Conservation (phyloP, 306 rosid genomes). For the Glycyrrhiza uralensis region DNA sequence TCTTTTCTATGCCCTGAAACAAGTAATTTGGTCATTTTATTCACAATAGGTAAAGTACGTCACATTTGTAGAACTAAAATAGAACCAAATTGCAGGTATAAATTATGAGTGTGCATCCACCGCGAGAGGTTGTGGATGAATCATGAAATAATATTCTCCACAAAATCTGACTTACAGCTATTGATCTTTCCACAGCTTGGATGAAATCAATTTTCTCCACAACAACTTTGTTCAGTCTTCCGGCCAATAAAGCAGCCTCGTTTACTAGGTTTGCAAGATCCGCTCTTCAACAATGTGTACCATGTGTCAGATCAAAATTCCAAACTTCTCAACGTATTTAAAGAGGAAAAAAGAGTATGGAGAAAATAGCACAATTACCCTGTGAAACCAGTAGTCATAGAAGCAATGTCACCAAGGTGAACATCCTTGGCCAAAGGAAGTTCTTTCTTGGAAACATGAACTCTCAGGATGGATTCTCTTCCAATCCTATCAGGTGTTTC, state of each 20-base stretch:
- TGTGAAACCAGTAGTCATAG: conserved; percentile 98
- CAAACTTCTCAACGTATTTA: conserved; percentile 6
- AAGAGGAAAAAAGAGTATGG: neutral
- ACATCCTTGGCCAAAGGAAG: conserved; percentile 87
- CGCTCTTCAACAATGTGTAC: conserved; percentile 61
- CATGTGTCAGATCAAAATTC: conserved; percentile 16
- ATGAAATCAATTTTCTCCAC: conserved; percentile 91
- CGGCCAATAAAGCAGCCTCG: conserved; percentile 98
- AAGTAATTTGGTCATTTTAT: conserved; percentile 35
- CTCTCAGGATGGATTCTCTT: conserved; percentile 86
- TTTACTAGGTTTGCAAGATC: conserved; percentile 96
- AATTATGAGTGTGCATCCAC: neutral
- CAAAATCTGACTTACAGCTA: conserved; percentile 77
- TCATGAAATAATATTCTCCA: conserved; percentile 78
- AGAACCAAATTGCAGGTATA: neutral
- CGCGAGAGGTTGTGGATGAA: conserved; percentile 46
- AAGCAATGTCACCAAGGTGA: conserved; percentile 64
- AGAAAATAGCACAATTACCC: conserved; percentile 56
- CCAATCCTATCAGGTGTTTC: conserved; percentile 94
- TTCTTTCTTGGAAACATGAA: conserved; percentile 82
- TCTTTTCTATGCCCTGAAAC: conserved; percentile 93
- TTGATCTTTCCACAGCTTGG: conserved; percentile 97
- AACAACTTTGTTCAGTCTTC: conserved; percentile 75
- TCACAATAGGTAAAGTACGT: neutral
- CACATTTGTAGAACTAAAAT: neutral